These are phyloP conservation scores for Calonectria honghensis DNA, from an alignment of 2,329 filamentous ascomycete species.

Conservation along the genomic window DNA sequence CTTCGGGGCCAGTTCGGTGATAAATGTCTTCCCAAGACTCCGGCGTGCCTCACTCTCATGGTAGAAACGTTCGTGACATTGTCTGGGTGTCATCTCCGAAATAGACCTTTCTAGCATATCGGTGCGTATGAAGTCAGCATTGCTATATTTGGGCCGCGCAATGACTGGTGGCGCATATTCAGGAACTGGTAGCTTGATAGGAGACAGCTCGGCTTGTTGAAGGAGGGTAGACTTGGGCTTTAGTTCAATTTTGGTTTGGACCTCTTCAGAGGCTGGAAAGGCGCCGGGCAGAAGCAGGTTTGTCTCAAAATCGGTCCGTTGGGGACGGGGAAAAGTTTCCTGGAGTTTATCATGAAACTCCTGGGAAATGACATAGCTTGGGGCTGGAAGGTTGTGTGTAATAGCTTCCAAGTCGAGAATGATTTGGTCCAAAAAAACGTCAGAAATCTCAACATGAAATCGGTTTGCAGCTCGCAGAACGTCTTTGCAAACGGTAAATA, in stretches of 20 bases:
- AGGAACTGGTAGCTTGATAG: conserved; percentile 6
- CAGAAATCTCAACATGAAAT: conserved; percentile 44
- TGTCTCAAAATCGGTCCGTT: conserved; percentile 45
- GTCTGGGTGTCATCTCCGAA: conserved; percentile 42
- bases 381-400: conserved; percentile 51
- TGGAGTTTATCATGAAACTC: conserved; percentile 52
- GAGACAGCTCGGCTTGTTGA: conserved; percentile 1
- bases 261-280: conserved; percentile 53
- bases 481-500: conserved; percentile 52
- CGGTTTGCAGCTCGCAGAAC: conserved; percentile 46
- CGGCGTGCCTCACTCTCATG: conserved; percentile 47
- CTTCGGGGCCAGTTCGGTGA: conserved; percentile 50
- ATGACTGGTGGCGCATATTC: conserved; percentile 35
- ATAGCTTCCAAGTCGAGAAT: conserved; percentile 58
- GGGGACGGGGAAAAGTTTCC: conserved; percentile 47
- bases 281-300: conserved; percentile 52
- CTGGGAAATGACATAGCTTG: conserved; percentile 55
- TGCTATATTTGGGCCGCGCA: conserved; percentile 38
- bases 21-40: conserved; percentile 46
- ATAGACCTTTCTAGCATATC: conserved; percentile 41
- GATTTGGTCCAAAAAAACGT: conserved; percentile 53
- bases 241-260: background rate
- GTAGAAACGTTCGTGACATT: conserved; percentile 49
- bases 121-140: conserved; percentile 41
- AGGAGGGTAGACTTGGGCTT: background rate